Conservation (phyloP, 2,329 filamentous ascomycete genomes). For the Arthrobotrys sinensis region DNA sequence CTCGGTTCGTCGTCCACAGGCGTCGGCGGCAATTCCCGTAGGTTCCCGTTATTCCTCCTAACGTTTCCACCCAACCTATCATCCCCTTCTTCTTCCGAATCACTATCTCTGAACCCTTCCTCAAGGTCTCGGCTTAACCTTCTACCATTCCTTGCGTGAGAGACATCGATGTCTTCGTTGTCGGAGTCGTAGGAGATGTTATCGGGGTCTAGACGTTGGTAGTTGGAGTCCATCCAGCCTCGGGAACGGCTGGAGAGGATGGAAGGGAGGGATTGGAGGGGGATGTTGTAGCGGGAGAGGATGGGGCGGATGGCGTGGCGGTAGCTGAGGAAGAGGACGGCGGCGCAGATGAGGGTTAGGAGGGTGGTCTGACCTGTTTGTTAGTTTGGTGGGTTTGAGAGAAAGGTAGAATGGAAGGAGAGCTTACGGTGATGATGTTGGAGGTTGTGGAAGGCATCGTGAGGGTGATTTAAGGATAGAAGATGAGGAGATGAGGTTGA, state of each 20-base stretch:
- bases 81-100: slow-evolving; percentile 56
- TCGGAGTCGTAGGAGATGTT: slow-evolving; percentile 51
- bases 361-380: slow-evolving; percentile 51
- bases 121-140: slow-evolving; percentile 53
- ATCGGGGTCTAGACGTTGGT: slow-evolving; percentile 53
- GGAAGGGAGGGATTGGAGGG: slow-evolving; percentile 57
- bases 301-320: slow-evolving; percentile 59
- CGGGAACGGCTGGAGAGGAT: slow-evolving; percentile 55
- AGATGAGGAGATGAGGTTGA: slow-evolving; percentile 1
- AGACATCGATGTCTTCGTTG: slow-evolving; percentile 46
- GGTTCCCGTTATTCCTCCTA: slow-evolving; percentile 33
- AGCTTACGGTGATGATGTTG: slow-evolving; percentile 60
- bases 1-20: slow-evolving; percentile 50
- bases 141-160: not conserved
- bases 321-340: slow-evolving; percentile 58
- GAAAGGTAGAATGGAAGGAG: not conserved
- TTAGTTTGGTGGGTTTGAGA: not conserved
- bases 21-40: slow-evolving; percentile 52
- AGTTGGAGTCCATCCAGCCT: slow-evolving; percentile 56
- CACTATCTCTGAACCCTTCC: slow-evolving; percentile 57
- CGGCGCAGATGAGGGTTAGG: slow-evolving; percentile 58
- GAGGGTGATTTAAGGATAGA: slow-evolving; percentile 3
- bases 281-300: slow-evolving; percentile 59
- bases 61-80: slow-evolving; percentile 41
- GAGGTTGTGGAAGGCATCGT: slow-evolving; percentile 57